These are phyloP conservation scores for Colletotrichum camelliae DNA, from an alignment of 2,329 filamentous ascomycete species.

Conservation along the genomic window DNA sequence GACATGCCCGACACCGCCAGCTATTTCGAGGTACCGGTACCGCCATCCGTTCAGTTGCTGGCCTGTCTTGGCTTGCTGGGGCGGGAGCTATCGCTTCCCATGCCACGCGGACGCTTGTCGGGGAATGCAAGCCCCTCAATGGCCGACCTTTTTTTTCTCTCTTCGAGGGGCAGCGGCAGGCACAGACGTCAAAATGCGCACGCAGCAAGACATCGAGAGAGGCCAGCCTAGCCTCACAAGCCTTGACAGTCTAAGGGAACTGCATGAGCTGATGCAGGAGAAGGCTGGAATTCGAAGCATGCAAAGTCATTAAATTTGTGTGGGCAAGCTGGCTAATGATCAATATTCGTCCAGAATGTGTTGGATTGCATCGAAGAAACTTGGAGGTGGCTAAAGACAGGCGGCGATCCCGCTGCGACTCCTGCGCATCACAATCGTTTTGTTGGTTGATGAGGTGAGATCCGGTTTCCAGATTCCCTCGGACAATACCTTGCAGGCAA, in stretches of 20 bases:
- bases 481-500: not conserved
- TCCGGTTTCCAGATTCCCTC: not conserved
- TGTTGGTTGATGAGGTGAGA: slow-evolving; percentile 1
- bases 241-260: not conserved
- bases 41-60: not conserved
- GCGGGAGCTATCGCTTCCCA: slow-evolving; percentile 17
- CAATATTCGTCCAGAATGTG: not conserved
- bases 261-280: not conserved
- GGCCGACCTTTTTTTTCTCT: not conserved
- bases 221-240: not conserved
- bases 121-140: slow-evolving; percentile 13
- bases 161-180: not conserved
- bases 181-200: not conserved
- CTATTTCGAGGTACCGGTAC: slow-evolving; percentile 6
- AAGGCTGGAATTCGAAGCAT: slow-evolving; percentile 1
- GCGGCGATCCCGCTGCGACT: not conserved
- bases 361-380: not conserved
- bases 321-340: not conserved
- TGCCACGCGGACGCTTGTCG: slow-evolving; percentile 18
- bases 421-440: slow-evolving; percentile 15
- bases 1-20: not conserved
- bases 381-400: not conserved
- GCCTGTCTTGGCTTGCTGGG: not conserved
- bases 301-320: not conserved
- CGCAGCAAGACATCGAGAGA: not conserved